phyloP scores from a whole-genome alignment of 164 flowering plant species.

The Vitis amurensis region DNA sequence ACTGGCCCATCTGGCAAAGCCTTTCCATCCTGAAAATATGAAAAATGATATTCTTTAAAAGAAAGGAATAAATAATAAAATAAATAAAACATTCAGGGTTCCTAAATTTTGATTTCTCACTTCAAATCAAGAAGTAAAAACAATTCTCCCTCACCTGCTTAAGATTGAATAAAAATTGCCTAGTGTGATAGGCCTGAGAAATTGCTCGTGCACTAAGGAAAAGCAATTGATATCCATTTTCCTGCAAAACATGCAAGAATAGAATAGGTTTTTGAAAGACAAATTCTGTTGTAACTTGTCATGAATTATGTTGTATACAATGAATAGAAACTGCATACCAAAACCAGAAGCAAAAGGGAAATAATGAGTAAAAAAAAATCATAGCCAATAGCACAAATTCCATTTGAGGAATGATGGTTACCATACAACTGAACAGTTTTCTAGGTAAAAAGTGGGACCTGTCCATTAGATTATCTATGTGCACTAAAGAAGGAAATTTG shows the following conservation, averaged over 20 bases:
- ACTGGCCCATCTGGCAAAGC: constrained; percentile 96
- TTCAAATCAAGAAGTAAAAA: not conserved
- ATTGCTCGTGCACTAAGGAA: constrained; percentile 98
- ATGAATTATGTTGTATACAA: not conserved
- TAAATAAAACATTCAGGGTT: not conserved
- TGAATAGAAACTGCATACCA: not conserved
- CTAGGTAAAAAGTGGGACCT: not conserved
- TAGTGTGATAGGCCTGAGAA: constrained; percentile 80
- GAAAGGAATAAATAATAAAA: not conserved
- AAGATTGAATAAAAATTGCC: constrained; percentile 83
- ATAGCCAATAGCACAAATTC: not conserved
- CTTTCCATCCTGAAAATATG: constrained; percentile 75
- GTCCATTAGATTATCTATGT: not conserved
- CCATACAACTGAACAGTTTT: not conserved
- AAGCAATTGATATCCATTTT: constrained; percentile 92
- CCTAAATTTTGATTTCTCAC: not conserved
- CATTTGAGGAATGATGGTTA: not conserved
- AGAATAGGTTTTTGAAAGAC: not conserved
- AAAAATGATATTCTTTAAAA: not conserved
- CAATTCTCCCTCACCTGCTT: constrained; percentile 62
- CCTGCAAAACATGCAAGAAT: constrained; percentile 43
- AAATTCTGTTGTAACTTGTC: not conserved
- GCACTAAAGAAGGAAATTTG: not conserved
- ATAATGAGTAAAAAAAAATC: not conserved
- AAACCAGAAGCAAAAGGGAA: not conserved